Percentiles rank a stretch among this genome's conserved stretches.
These are phyloP conservation scores for Naematelia aurantialba DNA, from an alignment of 768 basidiomycete species.

Conservation along the genomic window DNA sequence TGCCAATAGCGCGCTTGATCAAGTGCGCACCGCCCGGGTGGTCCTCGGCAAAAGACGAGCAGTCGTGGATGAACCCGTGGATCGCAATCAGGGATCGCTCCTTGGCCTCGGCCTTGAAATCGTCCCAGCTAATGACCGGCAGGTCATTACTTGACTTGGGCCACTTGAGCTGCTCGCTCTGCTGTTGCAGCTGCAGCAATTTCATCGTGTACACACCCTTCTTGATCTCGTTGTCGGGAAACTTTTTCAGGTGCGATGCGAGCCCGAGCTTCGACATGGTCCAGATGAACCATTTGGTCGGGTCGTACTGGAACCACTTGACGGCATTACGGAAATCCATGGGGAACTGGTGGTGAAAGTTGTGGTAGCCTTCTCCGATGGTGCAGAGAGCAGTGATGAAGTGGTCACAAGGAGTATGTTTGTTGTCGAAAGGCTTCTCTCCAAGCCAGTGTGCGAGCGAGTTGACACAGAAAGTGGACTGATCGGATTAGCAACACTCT, in stretches of 20 bases:
- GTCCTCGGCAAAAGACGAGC: slow-evolving; percentile 76
- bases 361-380: slow-evolving; percentile 95
- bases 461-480: slow-evolving; percentile 91
- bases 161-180: slow-evolving; percentile 74
- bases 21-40: slow-evolving; percentile 88
- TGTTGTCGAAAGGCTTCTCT: slow-evolving; percentile 88
- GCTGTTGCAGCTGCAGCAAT: slow-evolving; percentile 75
- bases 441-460: slow-evolving; percentile 96
- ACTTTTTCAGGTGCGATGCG: slow-evolving; percentile 75
- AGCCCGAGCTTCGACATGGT: slow-evolving; percentile 61
- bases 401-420: slow-evolving; percentile 88
- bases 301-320: slow-evolving; percentile 89
- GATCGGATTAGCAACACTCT: neutral
- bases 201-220: slow-evolving; percentile 95
- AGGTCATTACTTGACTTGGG: slow-evolving; percentile 71
- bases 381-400: slow-evolving; percentile 82
- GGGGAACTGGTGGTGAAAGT: slow-evolving; percentile 97
- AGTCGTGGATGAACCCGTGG: slow-evolving; percentile 90
- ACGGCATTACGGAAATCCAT: slow-evolving; percentile 97
- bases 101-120: slow-evolving; percentile 74
- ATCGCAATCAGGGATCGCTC: slow-evolving; percentile 79
- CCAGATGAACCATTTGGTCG: slow-evolving; percentile 88
- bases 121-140: slow-evolving; percentile 80
- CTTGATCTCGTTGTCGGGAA: slow-evolving; percentile 81
- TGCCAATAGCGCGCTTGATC: slow-evolving; percentile 77